Evolutionary conservation across 2,329 filamentous ascomycete genomes (phyloP).

Genomic region (Fusarium papillatum): DNA sequence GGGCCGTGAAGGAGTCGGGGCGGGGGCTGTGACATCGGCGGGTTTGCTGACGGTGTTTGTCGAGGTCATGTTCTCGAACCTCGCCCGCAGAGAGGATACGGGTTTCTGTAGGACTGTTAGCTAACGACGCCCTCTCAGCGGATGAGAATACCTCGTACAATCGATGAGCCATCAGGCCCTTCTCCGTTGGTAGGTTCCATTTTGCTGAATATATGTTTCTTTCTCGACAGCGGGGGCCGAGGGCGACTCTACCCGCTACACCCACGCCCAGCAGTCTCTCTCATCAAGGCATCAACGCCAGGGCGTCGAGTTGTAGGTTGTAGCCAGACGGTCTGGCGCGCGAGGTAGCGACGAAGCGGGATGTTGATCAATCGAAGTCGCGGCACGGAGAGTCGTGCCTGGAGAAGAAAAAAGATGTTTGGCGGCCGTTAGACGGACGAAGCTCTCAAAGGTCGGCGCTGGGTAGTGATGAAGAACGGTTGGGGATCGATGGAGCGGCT

Average conservation of each 20-base stretch:
- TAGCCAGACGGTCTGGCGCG: constrained; percentile 20
- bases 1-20: constrained; percentile 47
- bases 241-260: constrained; percentile 52
- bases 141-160: constrained; percentile 67
- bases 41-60: constrained; percentile 36
- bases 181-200: constrained; percentile 56
- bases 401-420: background rate
- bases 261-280: constrained; percentile 46
- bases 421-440: constrained; percentile 8
- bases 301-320: constrained; percentile 15
- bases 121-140: constrained; percentile 2
- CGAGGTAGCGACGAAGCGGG: background rate
- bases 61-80: constrained; percentile 79
- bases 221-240: constrained; percentile 47
- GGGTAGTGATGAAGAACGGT: constrained; percentile 41
- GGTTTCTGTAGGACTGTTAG: constrained; percentile 71
- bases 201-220: constrained; percentile 40
- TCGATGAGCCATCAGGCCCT: constrained; percentile 82
- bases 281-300: constrained; percentile 48
- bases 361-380: background rate
- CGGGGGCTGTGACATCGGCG: constrained; percentile 35
- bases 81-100: constrained; percentile 84
- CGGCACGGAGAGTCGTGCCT: background rate
- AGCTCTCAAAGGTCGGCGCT: constrained; percentile 35
- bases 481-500: constrained; percentile 39